A percentile compares a stretch with the other conserved stretches of the same genome.
Conservation (phyloP, 352 stramenopile genomes). For the Pythium pyrilobum region DNA sequence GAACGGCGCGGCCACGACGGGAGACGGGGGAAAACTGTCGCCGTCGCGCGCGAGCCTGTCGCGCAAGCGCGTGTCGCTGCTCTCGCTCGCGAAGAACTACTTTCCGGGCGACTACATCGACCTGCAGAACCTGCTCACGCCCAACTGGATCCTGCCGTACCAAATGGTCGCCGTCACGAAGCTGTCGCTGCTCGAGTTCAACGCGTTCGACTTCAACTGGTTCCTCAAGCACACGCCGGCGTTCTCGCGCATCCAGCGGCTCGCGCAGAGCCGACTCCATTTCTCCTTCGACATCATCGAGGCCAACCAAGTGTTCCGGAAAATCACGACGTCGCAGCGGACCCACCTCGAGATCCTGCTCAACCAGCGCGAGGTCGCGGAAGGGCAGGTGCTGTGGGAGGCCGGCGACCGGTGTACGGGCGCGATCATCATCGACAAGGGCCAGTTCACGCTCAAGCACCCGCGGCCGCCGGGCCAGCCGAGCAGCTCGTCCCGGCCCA, state of each 20-base stretch:
- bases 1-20: background rate
- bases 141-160: conserved; percentile 55
- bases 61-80: conserved; percentile 48
- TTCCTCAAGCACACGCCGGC: conserved; percentile 68
- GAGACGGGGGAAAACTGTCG: background rate
- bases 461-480: background rate
- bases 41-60: conserved; percentile 23
- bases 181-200: conserved; percentile 76
- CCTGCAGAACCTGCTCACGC: conserved; percentile 70
- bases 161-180: conserved; percentile 63
- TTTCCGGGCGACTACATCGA: conserved; percentile 88
- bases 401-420: conserved; percentile 55
- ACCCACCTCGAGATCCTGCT: conserved; percentile 85
- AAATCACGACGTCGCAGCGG: conserved; percentile 75
- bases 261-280: conserved; percentile 68
- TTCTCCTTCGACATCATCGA: conserved; percentile 80
- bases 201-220: conserved; percentile 82
- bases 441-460: conserved; percentile 62
- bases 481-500: background rate
- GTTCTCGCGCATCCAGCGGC: conserved; percentile 64
- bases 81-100: conserved; percentile 71
- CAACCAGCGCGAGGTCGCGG: conserved; percentile 42
- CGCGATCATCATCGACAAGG: conserved; percentile 77
- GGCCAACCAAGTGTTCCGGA: conserved; percentile 72
- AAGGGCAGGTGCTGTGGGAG: conserved; percentile 73